phyloP scores from a whole-genome alignment of 108 stramenopile genomes.

The Nannochloropsis oceanica region DNA sequence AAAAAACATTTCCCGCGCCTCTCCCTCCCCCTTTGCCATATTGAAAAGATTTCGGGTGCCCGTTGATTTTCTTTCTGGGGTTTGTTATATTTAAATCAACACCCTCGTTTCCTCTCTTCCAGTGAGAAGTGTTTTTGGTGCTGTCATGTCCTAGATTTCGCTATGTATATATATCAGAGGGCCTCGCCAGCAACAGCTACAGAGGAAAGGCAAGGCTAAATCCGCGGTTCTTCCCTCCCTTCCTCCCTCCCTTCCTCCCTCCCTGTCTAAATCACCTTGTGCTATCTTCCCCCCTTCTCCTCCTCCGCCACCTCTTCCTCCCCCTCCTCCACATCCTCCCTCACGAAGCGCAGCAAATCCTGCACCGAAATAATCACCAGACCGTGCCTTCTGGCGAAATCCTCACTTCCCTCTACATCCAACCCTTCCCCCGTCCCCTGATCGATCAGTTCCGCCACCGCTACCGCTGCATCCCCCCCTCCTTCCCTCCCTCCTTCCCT shows the following conservation, averaged over 20 bases:
- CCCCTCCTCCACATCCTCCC: not conserved
- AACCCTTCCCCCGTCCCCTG: constrained; percentile 77
- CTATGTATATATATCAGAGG: too few species aligned
- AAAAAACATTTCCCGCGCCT: too few species aligned
- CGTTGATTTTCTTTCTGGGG: too few species aligned
- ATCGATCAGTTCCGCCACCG: constrained; percentile 70
- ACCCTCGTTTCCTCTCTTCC: too few species aligned
- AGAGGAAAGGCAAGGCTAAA: too few species aligned
- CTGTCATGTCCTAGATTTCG: too few species aligned
- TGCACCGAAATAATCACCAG: constrained; percentile 69
- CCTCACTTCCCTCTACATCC: constrained; percentile 64
- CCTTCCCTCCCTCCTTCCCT: constrained; percentile 65
- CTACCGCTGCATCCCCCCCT: constrained; percentile 33
- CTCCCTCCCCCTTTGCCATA: too few species aligned
- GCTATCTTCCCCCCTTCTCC: not conserved
- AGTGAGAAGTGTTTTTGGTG: too few species aligned
- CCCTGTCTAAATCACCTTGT: not conserved
- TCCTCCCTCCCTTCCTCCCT: not conserved
- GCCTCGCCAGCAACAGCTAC: too few species aligned
- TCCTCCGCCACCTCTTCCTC: not conserved
- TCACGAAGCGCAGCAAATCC: constrained; percentile 42
- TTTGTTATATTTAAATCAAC: too few species aligned
- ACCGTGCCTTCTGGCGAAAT: constrained; percentile 55
- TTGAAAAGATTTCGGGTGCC: too few species aligned
- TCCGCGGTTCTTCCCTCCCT: too few species aligned